Base-by-base conservation (phyloP, 1,139 yeast genomes). In the Ogataea hybrid region DNA sequence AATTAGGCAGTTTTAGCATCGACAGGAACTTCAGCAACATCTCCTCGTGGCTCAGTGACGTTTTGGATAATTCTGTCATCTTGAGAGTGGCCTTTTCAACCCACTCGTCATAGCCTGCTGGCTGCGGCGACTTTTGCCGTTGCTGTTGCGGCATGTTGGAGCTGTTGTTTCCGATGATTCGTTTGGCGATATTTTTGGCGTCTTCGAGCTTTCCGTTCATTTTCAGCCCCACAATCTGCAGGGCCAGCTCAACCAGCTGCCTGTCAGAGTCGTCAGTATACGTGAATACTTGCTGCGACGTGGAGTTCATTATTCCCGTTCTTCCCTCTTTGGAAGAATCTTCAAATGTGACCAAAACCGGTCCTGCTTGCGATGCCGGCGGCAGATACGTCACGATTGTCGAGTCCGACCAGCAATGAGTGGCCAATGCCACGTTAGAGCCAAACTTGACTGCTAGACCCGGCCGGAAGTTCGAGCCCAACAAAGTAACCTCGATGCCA, bases 381-480 rank as follows among this genome's bases (percentile, higher is more conserved):
- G 98, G 98, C 39, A 90, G 69, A 56, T 86, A 90, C 0, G 97
- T 88, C 3, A 92, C 96, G 47, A 92, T 84, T 0, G 98, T 92
- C 4, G 94, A 78, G 34, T 86, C 95, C 36, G 95, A 87, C 97
- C 97, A 92, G 63, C 95, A 89, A 59, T 89, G 96, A 2, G 97
- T 88, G 1, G 95, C 86, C 38, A 87, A 69, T 0, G 97, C 94
- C 49, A 75, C 72, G 58, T 81, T 82, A 6, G 85, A 79, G 35
- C 98, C 98, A 65, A 92, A 92, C 61, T 84, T 83, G 17, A 90
- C 96, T 28, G 73, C 69, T 49, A 89, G 70, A 1, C 95, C 96
- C 11, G 86, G 85, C 44, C 81, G 79, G 70, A 92, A 90, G 49
- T 89, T 87, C 43, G 81, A 75, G 3, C 98, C 98, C 33, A 92